These are phyloP conservation scores for Lablab purpureus DNA, from an alignment of 306 rosid genomes.

Conservation along the genomic window DNA sequence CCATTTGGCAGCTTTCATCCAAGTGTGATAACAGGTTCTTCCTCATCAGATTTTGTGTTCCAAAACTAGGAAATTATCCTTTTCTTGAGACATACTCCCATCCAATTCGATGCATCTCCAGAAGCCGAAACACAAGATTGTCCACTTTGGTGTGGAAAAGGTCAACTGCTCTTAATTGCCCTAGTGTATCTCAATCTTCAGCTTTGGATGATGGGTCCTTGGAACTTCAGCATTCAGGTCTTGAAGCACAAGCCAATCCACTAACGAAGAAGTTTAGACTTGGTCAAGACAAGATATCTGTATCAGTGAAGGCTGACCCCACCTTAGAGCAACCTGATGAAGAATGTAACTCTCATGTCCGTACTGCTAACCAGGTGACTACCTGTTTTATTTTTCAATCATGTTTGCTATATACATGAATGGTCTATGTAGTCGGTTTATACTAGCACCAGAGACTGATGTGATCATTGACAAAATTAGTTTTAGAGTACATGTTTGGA, in stretches of 20 bases:
- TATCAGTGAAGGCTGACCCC: constrained; percentile 54
- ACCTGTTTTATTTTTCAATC: constrained; percentile 6
- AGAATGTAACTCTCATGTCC: constrained; percentile 73
- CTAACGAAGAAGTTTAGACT: constrained; percentile 67
- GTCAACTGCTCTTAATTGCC: constrained; percentile 56
- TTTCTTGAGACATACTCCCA: constrained; percentile 69
- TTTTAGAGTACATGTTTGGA: neutral
- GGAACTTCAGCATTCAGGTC: constrained; percentile 56
- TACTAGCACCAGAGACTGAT: neutral
- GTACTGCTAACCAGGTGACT: constrained; percentile 67
- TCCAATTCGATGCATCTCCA: constrained; percentile 89
- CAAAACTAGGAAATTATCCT: constrained; percentile 66
- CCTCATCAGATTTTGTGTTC: constrained; percentile 70
- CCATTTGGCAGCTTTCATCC: constrained; percentile 84
- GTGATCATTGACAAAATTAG: constrained; percentile 5
- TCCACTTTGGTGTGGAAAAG: constrained; percentile 73
- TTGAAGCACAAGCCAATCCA: constrained; percentile 61
- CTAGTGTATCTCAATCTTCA: constrained; percentile 56
- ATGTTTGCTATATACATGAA: neutral
- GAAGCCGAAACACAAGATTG: constrained; percentile 69
- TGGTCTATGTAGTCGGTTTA: neutral
- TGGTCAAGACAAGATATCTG: constrained; percentile 71
- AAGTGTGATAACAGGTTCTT: constrained; percentile 90
- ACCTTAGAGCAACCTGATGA: constrained; percentile 63
- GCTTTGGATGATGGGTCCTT: constrained; percentile 56